Percentiles rank a stretch among this genome's conserved stretches.
Conservation (phyloP, 164 flowering plant genomes). For the Brasenia schreberi region DNA sequence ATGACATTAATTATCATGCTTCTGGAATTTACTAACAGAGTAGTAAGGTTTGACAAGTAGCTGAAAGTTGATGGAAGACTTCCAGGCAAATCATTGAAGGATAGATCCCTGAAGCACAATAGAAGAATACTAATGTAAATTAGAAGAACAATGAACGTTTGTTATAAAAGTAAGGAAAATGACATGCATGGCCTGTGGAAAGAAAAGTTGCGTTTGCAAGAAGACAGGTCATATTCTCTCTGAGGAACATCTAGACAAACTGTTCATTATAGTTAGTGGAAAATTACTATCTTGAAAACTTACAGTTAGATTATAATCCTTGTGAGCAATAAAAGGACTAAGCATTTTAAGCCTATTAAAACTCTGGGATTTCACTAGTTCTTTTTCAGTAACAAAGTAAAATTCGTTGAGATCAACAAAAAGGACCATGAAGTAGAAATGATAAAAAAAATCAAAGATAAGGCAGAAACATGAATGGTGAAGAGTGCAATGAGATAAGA, state of each 20-base stretch:
- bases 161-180: not conserved
- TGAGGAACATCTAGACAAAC: too few species aligned
- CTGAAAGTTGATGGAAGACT: slow-evolving; percentile 56
- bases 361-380: too few species aligned
- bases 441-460: too few species aligned
- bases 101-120: slow-evolving; percentile 62
- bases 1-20: not conserved
- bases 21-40: slow-evolving; percentile 43
- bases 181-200: not conserved
- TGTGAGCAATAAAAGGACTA: not conserved
- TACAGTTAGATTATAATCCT: not conserved
- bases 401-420: too few species aligned
- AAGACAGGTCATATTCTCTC: too few species aligned
- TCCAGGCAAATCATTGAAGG: slow-evolving; percentile 60
- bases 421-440: too few species aligned
- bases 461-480: too few species aligned
- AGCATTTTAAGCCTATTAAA: too few species aligned
- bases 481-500: too few species aligned
- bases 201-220: not conserved
- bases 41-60: slow-evolving; percentile 42
- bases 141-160: not conserved
- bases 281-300: not conserved
- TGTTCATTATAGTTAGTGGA: too few species aligned
- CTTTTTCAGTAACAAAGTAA: too few species aligned
- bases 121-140: not conserved